Base-by-base conservation (phyloP, 257 asterid species). In the Parsonsia alboflavescens region DNA sequence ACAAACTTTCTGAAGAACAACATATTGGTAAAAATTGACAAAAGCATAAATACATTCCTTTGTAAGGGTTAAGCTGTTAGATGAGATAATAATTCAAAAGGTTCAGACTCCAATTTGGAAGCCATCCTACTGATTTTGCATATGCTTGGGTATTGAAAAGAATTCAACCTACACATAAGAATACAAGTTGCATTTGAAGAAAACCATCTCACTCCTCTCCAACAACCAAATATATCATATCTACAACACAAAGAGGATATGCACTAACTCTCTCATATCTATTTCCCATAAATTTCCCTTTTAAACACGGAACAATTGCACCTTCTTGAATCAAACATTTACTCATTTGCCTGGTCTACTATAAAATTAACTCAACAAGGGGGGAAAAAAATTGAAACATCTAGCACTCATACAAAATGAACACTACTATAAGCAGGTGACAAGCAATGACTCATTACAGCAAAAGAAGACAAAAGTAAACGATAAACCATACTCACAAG, bases 401-500 rank as follows among this genome's bases (percentile, higher is more conserved):
- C 26, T 39, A 24, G 24, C 42, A 46, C 33, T 33, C 42, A 75
- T 52, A 9, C 30, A 50, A 10, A 4, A 28, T n/a, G 44, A 53
- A 5, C 5, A 75, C 57, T 41, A 22, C 9, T 45, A 68, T 74
- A 62, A 67, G 66, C 72, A 44, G 45, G 61, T 26, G 13, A 42
- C 24, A 21, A 10, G 13, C 11, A 52, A 81, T 41, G 49, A 68
- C n/a, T 44, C 57, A 74, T 78, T 66, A 63, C 39, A 79, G 59
- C 78, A 54, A 77, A 39, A 36, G 30, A 71, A 59, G 12, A 45
- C 10, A 45, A 10, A 39, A 17, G 19, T 4, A 64, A 39, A 0
- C 0, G 0, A 33, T 7, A 68, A 72, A 48, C 75, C 73, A 77
- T 68, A 85, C 96, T 87, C 74, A 93, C 98, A 87, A 93, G 85